phyloP scores from a whole-genome alignment of 1,139 yeast genomes.

The Geotrichum klebahnii region DNA sequence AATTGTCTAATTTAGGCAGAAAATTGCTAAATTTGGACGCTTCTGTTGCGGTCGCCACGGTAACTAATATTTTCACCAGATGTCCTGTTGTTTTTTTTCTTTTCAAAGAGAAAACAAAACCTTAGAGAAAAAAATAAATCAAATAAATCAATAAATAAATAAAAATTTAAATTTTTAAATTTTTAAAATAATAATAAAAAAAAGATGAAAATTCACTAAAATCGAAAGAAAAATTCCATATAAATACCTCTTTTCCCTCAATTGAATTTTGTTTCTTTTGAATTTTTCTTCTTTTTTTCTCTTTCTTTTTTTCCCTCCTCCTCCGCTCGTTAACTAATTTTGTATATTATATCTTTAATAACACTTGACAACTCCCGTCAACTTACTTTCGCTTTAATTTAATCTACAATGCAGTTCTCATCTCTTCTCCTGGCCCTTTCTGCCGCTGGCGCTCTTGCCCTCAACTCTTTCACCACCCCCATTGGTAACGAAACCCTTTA shows the following conservation, averaged over 20 bases:
- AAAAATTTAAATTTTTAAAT: too few species aligned
- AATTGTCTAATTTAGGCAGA: too few species aligned
- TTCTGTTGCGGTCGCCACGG: too few species aligned
- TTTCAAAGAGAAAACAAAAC: too few species aligned
- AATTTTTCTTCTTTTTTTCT: neutral
- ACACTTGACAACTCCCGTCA: neutral
- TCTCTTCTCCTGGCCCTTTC: conserved; percentile 25
- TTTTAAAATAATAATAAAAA: neutral
- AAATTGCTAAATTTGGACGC: too few species aligned
- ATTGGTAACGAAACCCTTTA: conserved; percentile 31
- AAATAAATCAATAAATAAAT: too few species aligned
- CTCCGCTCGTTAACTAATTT: neutral
- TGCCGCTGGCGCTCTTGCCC: conserved; percentile 22
- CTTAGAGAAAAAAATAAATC: too few species aligned
- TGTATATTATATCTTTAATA: neutral
- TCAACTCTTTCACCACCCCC: conserved; percentile 38
- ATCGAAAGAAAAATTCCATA: conserved; percentile 5
- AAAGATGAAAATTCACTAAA: too few species aligned
- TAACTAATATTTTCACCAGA: too few species aligned
- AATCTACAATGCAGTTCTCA: conserved; percentile 22
- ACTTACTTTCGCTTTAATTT: neutral
- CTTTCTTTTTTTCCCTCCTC: conserved; percentile 1
- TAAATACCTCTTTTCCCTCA: neutral
- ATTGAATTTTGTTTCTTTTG: neutral
- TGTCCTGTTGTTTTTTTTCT: too few species aligned